phyloP scores from a whole-genome alignment of 2,329 filamentous ascomycete genomes.

The Cladophialophora bantiana region DNA sequence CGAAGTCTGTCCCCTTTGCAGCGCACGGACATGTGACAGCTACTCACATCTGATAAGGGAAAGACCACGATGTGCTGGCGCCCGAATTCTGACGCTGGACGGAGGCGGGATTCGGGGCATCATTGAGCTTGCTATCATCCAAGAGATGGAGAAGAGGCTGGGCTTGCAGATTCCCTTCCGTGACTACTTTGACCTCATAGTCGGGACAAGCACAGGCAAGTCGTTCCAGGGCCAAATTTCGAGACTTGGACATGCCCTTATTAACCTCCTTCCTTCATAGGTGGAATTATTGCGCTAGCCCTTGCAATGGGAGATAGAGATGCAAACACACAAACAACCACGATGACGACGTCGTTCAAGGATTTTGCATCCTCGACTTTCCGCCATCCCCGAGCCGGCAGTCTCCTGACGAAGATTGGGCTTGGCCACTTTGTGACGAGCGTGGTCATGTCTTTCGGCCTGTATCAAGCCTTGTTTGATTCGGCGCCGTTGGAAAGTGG shows the following conservation, averaged over 20 bases:
- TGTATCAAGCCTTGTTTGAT: conserved; percentile 17
- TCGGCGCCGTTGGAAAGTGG: conserved; percentile 5
- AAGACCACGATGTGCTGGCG: conserved; percentile 28
- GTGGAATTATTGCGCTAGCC: conserved; percentile 12
- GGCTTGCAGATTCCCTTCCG: conserved; percentile 29
- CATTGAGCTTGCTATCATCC: conserved; percentile 31
- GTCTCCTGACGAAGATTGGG: conserved; percentile 1
- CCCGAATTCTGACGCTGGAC: conserved; percentile 33
- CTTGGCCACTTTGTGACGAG: conserved; percentile 21
- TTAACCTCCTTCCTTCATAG: not conserved
- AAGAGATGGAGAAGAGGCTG: conserved; percentile 26
- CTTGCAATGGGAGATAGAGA: conserved; percentile 13
- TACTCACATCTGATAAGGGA: conserved; percentile 28
- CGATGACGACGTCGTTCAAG: conserved; percentile 13
- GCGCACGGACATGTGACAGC: conserved; percentile 5
- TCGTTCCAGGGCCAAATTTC: not conserved
- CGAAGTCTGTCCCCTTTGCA: conserved; percentile 17
- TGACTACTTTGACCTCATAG: conserved; percentile 33
- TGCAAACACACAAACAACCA: conserved; percentile 7
- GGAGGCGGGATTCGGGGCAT: conserved; percentile 33
- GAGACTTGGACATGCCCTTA: not conserved
- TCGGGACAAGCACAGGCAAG: conserved; percentile 34
- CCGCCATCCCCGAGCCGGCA: conserved; percentile 3
- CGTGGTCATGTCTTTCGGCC: conserved; percentile 20
- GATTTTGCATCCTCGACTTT: conserved; percentile 12